Evolutionary conservation across 2,329 filamentous ascomycete genomes (phyloP).

Genomic region (Rachicladosporium sp.): DNA sequence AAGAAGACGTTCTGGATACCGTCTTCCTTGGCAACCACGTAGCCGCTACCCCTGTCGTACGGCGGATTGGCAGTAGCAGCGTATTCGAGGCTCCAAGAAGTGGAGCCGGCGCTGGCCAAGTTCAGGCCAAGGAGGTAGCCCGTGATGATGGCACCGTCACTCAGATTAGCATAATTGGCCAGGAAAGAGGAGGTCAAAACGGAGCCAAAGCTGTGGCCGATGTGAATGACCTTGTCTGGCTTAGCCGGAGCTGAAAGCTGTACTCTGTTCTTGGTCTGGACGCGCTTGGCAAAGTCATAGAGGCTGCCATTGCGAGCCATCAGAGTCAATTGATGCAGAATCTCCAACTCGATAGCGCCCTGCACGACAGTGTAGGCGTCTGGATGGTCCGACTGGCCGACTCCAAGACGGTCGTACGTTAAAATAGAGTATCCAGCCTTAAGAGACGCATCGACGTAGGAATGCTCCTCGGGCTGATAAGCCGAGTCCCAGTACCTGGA

Average conservation of each 20-base stretch:
- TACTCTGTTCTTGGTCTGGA: neutral
- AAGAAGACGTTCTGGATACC: slow-evolving; percentile 26
- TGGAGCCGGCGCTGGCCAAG: slow-evolving; percentile 2
- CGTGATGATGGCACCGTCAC: slow-evolving; percentile 10
- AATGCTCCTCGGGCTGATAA: slow-evolving; percentile 14
- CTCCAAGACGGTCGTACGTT: slow-evolving; percentile 11
- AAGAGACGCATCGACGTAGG: slow-evolving; percentile 8
- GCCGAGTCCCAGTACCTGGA: slow-evolving; percentile 26
- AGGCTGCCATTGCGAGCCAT: slow-evolving; percentile 8
- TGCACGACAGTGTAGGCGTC: slow-evolving; percentile 10
- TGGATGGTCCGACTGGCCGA: slow-evolving; percentile 6
- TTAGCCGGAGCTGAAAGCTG: neutral
- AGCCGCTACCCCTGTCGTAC: slow-evolving; percentile 12
- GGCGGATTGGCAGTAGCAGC: neutral
- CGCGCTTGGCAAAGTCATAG: neutral
- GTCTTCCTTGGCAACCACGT: slow-evolving; percentile 9
- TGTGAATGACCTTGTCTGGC: slow-evolving; percentile 10
- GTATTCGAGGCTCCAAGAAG: neutral
- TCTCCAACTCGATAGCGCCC: slow-evolving; percentile 7
- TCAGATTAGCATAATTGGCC: slow-evolving; percentile 4
- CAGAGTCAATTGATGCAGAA: slow-evolving; percentile 8
- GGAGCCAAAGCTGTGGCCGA: slow-evolving; percentile 11
- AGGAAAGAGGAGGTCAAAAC: slow-evolving; percentile 6
- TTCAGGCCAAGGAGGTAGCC: slow-evolving; percentile 7
- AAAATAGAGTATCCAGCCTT: slow-evolving; percentile 9